Evolutionary conservation across 306 rosid species (phyloP), one percentile per base, ranked within the genome.

Genomic region (Medicago lupulina): DNA sequence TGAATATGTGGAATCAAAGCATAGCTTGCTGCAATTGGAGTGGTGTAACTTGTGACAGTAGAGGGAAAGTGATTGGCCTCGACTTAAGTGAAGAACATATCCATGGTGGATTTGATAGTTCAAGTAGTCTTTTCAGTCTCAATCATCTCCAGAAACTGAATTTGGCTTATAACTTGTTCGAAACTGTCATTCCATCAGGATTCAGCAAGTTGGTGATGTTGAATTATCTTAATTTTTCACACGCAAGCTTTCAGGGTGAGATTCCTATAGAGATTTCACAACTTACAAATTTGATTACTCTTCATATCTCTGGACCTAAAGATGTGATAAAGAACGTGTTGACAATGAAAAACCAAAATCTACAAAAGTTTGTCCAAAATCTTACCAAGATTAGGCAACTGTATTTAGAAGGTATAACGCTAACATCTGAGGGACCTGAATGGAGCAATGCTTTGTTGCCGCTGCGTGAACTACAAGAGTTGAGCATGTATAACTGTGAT

Each of bases 391-490:
- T 91, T 8, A 7, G 4, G 0, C 67, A 79, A 49, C 38, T 87
- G 3, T 14, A 50, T 74, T 73, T 87, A 0, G 89, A 89, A 76
- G 83, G 86, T 63, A 74, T 83, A 39, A 39, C 3, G 0, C 68
- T 84, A 70, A 73, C 88, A 39, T 76, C 80, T 8, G 12, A 0
- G 12, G 85, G 83, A 21, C 9, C 21, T 3, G 67, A 87, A 10
- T 87, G 97, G 95, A 14, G 88, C 59, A 44, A 51, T 25, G 80
- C 75, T 3, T 5, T 86, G 36, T 25, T 8, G 7, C 4, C 38
- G 0, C 0, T 83, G 7, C 43, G 12, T 13, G 68, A 15, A 0
- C 70, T 81, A 0, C 63, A 50, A 34, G 86, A 67, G 5, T 8
- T 84, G 70, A 79, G 83, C 74, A 15, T 86, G 77, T 47, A 54